Base-by-base conservation (phyloP, 2,329 filamentous ascomycete genomes). In the Cryphonectria parasitica region DNA sequence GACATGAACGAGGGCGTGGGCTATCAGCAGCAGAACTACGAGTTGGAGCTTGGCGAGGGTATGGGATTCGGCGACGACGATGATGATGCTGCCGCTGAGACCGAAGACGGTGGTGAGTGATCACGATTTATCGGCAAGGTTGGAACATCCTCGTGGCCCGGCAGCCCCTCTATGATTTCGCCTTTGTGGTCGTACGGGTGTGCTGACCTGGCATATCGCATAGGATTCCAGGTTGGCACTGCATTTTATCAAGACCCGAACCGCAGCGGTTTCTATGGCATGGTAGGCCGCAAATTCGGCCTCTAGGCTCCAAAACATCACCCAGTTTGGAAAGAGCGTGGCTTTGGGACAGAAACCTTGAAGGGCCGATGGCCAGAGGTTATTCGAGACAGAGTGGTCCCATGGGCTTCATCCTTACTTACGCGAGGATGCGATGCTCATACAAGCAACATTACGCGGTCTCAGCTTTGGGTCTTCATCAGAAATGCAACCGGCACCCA, bases 91-190 rank as follows among this genome's bases (percentile, higher is more conserved):
- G 63, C 69, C 25, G 64, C 19, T 31, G 63, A 62, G 63, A 58
- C 25, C 54, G 67, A 66, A 45, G 67, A 69, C n/a, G 67, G 70
- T 64, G 69, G 71, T 72, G 71, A 72, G 71, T 72, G 71, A 72
- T 58, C 67, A 56, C 64, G 67, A 71, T 62, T 64, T 66, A 41
- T 43, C 68, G 66, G 71, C 68, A 72, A 72, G 68, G 68, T 54
- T 66, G 39, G 68, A 64, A 66, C n/a, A 69, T 52, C 39, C n/a
- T 31, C 17, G 43, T 52, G 39, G 34, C 36, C 63, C 41, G 25
- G 61, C 19, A 36, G 3, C 7, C 41, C 22, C n/a, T 39, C 11
- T 54, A 28, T 54, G 6, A 22, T 66, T 19, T 64, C 36, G 34
- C 28, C 1, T 61, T 15, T 64, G 6, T 45, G 36, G 15, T 36